Evolutionary conservation across 768 basidiomycete species (phyloP).

Genomic region (Leccinum boreale): DNA sequence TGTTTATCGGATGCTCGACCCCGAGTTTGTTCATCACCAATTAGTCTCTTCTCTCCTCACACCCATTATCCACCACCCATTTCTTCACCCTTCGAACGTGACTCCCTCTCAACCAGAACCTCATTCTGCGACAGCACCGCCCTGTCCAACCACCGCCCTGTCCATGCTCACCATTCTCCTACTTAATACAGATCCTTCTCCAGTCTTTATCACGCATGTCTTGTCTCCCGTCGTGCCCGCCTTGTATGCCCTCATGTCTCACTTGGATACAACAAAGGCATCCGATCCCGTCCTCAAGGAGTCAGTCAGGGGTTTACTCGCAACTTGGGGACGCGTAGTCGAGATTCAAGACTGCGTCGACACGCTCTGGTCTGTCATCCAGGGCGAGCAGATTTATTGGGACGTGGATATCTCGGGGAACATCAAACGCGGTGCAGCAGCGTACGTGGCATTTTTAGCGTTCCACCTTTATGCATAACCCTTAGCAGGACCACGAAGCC

Average conservation of each 20-base stretch:
- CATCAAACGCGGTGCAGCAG: constrained; percentile 35
- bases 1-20: constrained; percentile 60
- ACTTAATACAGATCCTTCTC: constrained; percentile 78
- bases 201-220: constrained; percentile 56
- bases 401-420: constrained; percentile 53
- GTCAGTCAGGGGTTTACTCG: constrained; percentile 55
- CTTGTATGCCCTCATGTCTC: constrained; percentile 60
- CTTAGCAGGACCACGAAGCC: constrained; percentile 28
- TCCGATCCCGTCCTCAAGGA: constrained; percentile 65
- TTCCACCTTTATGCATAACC: neutral
- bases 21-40: constrained; percentile 20
- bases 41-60: constrained; percentile 36
- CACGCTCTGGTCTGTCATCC: constrained; percentile 59
- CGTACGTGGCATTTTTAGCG: constrained; percentile 37
- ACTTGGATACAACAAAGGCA: constrained; percentile 52
- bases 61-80: constrained; percentile 49
- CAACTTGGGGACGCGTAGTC: constrained; percentile 74
- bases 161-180: constrained; percentile 53
- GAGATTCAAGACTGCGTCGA: constrained; percentile 47
- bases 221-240: constrained; percentile 66
- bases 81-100: neutral
- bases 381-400: constrained; percentile 52
- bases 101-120: neutral
- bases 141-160: constrained; percentile 42
- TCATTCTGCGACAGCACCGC: neutral